Evolutionary conservation across 1,284 basidiomycete species (phyloP).

Genomic region (Rhodofomes roseus): DNA sequence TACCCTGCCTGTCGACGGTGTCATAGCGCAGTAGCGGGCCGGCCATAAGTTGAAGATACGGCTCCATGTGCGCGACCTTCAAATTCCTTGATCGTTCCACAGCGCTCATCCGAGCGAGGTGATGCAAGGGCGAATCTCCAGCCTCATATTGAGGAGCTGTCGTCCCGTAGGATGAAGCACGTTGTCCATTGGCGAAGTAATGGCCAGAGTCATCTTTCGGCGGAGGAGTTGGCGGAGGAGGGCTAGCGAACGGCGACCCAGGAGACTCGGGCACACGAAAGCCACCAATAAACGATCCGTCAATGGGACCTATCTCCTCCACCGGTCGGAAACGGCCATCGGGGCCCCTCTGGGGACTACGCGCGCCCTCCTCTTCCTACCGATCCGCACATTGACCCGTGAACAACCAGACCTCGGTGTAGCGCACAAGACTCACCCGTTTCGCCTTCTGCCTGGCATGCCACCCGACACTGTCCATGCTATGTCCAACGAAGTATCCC

Average conservation of each 20-base stretch:
- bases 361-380: conserved; percentile 42
- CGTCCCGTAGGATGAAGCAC: neutral
- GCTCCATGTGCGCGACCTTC: conserved; percentile 60
- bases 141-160: conserved; percentile 4
- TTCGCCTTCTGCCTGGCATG: conserved; percentile 43
- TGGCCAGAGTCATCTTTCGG: conserved; percentile 29
- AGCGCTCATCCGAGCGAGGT: conserved; percentile 51
- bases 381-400: neutral
- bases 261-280: conserved; percentile 17
- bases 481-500: neutral
- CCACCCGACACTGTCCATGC: conserved; percentile 72
- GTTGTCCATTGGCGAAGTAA: neutral
- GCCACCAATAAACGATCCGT: conserved; percentile 29
- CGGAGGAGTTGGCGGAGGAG: conserved; percentile 23
- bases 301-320: conserved; percentile 54
- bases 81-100: conserved; percentile 60
- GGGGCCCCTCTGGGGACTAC: conserved; percentile 41
- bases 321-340: conserved; percentile 52
- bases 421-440: conserved; percentile 16
- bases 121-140: conserved; percentile 20
- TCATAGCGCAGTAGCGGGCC: conserved; percentile 92
- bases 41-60: conserved; percentile 75
- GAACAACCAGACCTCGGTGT: neutral
- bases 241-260: conserved; percentile 16
- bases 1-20: conserved; percentile 70